phyloP scores from a whole-genome alignment of 345 rosid genomes.

The Populus tremula region DNA sequence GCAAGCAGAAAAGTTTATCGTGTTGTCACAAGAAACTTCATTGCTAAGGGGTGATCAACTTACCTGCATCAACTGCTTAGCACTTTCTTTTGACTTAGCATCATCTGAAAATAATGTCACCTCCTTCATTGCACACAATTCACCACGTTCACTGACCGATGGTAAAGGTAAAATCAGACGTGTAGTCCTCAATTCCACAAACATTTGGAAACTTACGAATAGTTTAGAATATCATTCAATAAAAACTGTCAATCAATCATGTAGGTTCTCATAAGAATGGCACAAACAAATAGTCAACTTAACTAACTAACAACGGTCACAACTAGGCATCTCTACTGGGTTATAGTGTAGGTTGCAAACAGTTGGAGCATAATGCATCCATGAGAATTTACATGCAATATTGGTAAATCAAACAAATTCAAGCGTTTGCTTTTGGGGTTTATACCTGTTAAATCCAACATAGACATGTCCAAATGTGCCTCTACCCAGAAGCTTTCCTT shows the following conservation, averaged over 20 bases:
- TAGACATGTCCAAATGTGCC: conserved; percentile 84
- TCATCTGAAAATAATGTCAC: conserved; percentile 77
- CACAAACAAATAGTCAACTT: not conserved
- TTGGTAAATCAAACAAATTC: not conserved
- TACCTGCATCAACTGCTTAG: conserved; percentile 69
- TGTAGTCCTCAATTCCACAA: not conserved
- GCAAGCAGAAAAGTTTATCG: not conserved
- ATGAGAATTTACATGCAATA: not conserved
- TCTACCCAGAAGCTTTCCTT: conserved; percentile 71
- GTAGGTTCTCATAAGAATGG: not conserved
- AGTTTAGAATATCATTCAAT: not conserved
- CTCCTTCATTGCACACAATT: conserved; percentile 91
- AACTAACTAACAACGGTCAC: not conserved
- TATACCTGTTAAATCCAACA: conserved; percentile 69
- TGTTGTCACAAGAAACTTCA: not conserved
- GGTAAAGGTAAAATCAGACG: conserved; percentile 10
- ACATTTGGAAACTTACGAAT: not conserved
- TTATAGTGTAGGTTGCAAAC: not conserved
- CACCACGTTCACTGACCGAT: conserved; percentile 62
- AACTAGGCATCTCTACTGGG: not conserved
- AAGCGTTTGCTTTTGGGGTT: not conserved
- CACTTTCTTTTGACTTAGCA: conserved; percentile 73
- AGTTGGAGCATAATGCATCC: not conserved
- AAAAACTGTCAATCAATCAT: conserved; percentile 1
- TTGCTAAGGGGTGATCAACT: not conserved